Evolutionary conservation across 1,284 basidiomycete genomes (phyloP).

Genomic region (Cutaneotrichosporon spelunceum): DNA sequence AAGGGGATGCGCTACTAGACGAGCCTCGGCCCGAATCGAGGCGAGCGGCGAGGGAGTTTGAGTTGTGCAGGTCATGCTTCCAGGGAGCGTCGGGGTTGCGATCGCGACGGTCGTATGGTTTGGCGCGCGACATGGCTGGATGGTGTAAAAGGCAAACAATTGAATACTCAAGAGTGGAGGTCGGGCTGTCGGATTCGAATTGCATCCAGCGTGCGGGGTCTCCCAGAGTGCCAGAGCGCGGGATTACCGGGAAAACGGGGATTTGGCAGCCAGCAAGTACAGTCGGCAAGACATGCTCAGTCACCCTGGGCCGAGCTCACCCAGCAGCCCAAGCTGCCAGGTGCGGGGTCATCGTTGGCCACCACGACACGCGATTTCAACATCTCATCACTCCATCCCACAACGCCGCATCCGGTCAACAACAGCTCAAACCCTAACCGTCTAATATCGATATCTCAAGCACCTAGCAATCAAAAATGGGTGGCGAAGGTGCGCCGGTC

Average conservation of each 20-base stretch:
- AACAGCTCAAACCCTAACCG: neutral
- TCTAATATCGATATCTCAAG: neutral
- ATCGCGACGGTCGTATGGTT: constrained; percentile 29
- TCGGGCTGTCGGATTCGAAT: neutral
- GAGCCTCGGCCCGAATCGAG: constrained; percentile 9
- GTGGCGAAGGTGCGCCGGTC: constrained; percentile 44
- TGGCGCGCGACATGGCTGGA: constrained; percentile 23
- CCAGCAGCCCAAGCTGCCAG: too few relatives aligned
- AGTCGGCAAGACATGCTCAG: too few relatives aligned
- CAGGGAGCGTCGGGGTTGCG: constrained; percentile 32
- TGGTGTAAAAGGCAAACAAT: neutral
- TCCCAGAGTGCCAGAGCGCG: neutral
- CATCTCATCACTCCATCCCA: neutral
- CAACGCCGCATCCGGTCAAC: neutral
- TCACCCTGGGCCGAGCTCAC: too few relatives aligned
- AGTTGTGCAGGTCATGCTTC: constrained; percentile 45
- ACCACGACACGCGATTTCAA: neutral
- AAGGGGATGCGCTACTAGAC: constrained; percentile 13
- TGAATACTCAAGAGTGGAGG: neutral
- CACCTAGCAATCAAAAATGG: constrained; percentile 35
- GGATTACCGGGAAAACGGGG: neutral
- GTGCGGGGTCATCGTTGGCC: too few relatives aligned
- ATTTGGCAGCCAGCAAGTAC: neutral
- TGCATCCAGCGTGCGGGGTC: neutral
- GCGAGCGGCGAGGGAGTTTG: constrained; percentile 27